phyloP scores from a whole-genome alignment of 83 land plant species.

The Thuja plicata region DNA sequence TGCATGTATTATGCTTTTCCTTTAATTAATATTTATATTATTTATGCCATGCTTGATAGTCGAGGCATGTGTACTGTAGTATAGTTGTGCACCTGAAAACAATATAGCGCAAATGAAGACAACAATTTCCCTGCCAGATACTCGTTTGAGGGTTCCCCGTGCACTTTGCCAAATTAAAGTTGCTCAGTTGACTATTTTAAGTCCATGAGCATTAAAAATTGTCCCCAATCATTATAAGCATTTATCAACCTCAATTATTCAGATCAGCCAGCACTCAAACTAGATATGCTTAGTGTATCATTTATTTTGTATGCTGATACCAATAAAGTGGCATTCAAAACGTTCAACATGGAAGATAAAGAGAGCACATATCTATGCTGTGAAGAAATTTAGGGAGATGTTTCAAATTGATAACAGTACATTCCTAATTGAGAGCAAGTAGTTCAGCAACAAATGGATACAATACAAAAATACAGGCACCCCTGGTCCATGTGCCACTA shows the following conservation, averaged over 20 bases:
- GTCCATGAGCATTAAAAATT: not conserved
- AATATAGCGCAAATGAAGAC: too few relatives aligned
- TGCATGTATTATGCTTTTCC: too few relatives aligned
- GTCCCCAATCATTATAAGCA: not conserved
- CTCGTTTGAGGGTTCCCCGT: too few relatives aligned
- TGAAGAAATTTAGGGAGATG: not conserved
- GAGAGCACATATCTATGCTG: not conserved
- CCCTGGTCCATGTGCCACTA: not conserved
- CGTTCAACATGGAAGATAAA: not conserved
- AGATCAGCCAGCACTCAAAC: not conserved
- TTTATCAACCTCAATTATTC: not conserved
- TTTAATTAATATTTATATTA: too few relatives aligned
- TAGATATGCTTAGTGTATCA: not conserved
- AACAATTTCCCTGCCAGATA: too few relatives aligned
- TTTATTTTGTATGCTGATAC: not conserved
- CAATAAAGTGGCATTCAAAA: not conserved
- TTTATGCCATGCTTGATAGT: too few relatives aligned
- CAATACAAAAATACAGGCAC: not conserved
- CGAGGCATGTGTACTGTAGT: too few relatives aligned
- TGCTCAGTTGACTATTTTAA: not conserved
- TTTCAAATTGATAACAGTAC: not conserved
- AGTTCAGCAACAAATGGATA: not conserved
- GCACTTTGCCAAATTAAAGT: too few relatives aligned
- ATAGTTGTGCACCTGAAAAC: too few relatives aligned
- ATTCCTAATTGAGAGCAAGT: not conserved